phyloP scores from a whole-genome alignment of 345 rosid genomes.

The Camelina sativa region DNA sequence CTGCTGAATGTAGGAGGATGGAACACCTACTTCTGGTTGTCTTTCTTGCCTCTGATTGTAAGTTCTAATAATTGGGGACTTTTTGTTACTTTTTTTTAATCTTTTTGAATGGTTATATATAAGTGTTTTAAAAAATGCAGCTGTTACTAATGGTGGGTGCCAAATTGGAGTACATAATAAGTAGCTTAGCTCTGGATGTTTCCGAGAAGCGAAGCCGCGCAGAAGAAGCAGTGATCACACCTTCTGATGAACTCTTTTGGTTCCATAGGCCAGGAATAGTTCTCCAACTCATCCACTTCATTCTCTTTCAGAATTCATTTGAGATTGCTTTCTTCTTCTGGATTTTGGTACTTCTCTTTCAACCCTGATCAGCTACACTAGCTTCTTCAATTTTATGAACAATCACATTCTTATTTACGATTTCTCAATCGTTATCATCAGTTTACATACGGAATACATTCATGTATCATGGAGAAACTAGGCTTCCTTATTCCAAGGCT shows the following conservation, averaged over 20 bases:
- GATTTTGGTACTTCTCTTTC: constrained; percentile 61
- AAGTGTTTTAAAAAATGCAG: constrained; percentile 44
- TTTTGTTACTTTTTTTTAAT: neutral
- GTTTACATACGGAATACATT: constrained; percentile 74
- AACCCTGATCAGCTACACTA: neutral
- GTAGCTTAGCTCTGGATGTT: constrained; percentile 59
- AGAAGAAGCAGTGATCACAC: constrained; percentile 58
- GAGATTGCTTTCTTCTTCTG: constrained; percentile 91
- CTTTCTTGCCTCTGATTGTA: constrained; percentile 80
- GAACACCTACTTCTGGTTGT: constrained; percentile 85
- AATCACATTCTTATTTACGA: neutral
- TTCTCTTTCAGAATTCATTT: constrained; percentile 82
- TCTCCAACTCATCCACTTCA: constrained; percentile 75
- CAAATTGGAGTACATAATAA: constrained; percentile 72
- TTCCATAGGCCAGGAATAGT: constrained; percentile 56
- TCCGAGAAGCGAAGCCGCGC: constrained; percentile 24
- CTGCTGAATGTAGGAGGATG: constrained; percentile 84
- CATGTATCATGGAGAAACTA: constrained; percentile 81
- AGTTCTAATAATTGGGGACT: constrained; percentile 39
- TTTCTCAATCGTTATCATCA: constrained; percentile 26
- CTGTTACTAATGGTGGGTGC: constrained; percentile 81
- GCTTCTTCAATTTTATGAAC: neutral
- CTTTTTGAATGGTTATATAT: neutral
- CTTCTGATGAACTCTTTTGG: constrained; percentile 85
- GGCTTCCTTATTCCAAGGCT: constrained; percentile 74